Evolutionary conservation across 306 rosid genomes (phyloP).

Genomic region (Quillaja saponaria): DNA sequence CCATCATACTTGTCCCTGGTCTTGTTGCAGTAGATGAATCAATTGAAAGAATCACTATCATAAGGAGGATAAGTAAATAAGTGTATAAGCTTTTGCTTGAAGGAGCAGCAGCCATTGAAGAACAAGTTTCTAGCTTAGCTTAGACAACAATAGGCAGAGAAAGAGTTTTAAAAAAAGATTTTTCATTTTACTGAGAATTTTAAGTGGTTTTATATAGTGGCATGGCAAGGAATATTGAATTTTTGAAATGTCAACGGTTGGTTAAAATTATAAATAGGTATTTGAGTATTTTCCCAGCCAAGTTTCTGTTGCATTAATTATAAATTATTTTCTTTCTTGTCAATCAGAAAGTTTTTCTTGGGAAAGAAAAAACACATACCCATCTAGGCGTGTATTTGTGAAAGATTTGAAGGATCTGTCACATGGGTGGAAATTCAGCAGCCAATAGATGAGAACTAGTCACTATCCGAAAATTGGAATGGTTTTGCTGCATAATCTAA

Average conservation of each 20-base stretch:
- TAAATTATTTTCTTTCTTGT: conserved; percentile 33
- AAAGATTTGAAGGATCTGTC: conserved; percentile 42
- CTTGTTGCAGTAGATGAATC: conserved; percentile 63
- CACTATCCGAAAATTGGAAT: no score
- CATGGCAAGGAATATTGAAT: conserved; percentile 54
- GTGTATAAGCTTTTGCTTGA: not conserved
- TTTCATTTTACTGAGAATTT: conserved; percentile 17
- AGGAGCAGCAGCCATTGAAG: conserved; percentile 47
- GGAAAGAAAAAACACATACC: conserved; percentile 24
- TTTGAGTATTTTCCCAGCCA: no score
- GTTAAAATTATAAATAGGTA: conserved; percentile 13
- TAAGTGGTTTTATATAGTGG: conserved; percentile 25
- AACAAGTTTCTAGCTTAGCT: not conserved
- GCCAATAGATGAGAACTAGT: conserved; percentile 2
- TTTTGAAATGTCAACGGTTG: conserved; percentile 63
- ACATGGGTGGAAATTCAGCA: conserved; percentile 20
- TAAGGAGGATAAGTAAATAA: conserved; percentile 27
- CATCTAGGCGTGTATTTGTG: conserved; percentile 29
- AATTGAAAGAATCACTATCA: conserved; percentile 42
- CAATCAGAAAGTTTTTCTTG: conserved; percentile 37
- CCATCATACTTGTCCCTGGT: conserved; percentile 39
- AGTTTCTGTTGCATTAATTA: no score
- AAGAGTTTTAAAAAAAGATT: conserved; percentile 29
- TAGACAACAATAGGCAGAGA: not conserved
- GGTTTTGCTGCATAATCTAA: not conserved